A percentile compares a stretch with the other conserved stretches of the same genome.
phyloP scores from a whole-genome alignment of 306 rosid genomes.

The Bauhinia variegata region DNA sequence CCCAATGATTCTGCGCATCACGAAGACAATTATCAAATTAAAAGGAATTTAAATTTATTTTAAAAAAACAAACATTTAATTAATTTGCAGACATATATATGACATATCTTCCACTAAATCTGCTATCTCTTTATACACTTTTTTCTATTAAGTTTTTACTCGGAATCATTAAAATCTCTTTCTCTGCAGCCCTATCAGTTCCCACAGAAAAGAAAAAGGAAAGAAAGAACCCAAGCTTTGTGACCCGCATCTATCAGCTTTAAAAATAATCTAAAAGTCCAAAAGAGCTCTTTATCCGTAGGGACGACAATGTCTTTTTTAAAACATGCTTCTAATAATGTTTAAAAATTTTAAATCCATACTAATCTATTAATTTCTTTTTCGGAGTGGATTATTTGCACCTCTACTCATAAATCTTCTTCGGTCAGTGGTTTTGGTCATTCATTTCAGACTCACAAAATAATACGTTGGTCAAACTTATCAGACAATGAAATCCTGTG shows the following conservation, averaged over 20 bases:
- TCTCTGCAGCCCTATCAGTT: slow-evolving; percentile 26
- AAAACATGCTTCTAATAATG: too few species aligned
- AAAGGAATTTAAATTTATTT: background rate
- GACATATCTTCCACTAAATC: slow-evolving; percentile 29
- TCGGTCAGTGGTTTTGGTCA: slow-evolving; percentile 6
- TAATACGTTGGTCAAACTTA: slow-evolving; percentile 1
- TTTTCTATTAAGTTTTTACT: slow-evolving; percentile 12
- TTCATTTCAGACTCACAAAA: slow-evolving; percentile 9
- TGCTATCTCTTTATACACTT: background rate
- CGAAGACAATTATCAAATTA: slow-evolving; percentile 9
- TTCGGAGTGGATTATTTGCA: too few species aligned
- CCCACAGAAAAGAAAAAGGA: slow-evolving; percentile 13
- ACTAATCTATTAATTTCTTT: too few species aligned
- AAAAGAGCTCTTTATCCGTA: slow-evolving; percentile 3
- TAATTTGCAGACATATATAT: background rate
- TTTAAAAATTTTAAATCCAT: too few species aligned
- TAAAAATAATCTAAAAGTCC: background rate
- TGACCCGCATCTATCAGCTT: slow-evolving; percentile 29
- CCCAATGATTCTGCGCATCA: slow-evolving; percentile 78
- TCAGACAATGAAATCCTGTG: background rate
- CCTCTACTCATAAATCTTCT: too few species aligned
- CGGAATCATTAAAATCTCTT: slow-evolving; percentile 39
- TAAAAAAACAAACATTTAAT: too few species aligned
- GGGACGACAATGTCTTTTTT: too few species aligned
- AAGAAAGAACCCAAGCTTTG: slow-evolving; percentile 15